These are phyloP conservation scores for Suillus subalutaceus DNA, from an alignment of 768 basidiomycete genomes.

Conservation along the genomic window DNA sequence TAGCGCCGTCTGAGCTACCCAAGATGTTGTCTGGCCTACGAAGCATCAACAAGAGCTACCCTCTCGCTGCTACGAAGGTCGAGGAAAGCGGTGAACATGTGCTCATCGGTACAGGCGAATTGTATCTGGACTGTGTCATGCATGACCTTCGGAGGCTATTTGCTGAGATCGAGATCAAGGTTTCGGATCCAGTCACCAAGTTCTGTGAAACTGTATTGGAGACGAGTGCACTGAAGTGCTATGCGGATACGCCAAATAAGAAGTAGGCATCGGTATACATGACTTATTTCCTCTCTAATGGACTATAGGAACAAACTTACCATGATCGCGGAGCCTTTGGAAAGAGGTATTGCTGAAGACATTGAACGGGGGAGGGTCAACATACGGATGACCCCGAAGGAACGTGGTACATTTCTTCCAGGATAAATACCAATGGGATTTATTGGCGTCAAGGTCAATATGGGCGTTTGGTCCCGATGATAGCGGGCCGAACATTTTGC, in stretches of 20 bases:
- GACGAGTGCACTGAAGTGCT: slow-evolving; percentile 97
- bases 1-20: slow-evolving; percentile 94
- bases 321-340: slow-evolving; percentile 98
- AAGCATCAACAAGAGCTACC: slow-evolving; percentile 98
- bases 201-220: slow-evolving; percentile 99
- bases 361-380: slow-evolving; percentile 91
- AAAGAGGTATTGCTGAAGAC: slow-evolving; percentile 94
- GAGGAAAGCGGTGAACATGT: slow-evolving; percentile 99
- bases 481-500: slow-evolving; percentile 86
- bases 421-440: slow-evolving; percentile 97
- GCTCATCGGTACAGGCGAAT: slow-evolving; percentile 93
- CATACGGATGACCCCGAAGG: slow-evolving; percentile 94
- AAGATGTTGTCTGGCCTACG: slow-evolving; percentile 98
- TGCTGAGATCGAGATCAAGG: slow-evolving; percentile 99
- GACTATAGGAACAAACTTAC: slow-evolving; percentile 88
- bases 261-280: slow-evolving; percentile 58
- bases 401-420: slow-evolving; percentile 95
- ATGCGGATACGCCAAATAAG: slow-evolving; percentile 99
- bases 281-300: slow-evolving; percentile 11
- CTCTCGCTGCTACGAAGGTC: slow-evolving; percentile 91
- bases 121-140: slow-evolving; percentile 96
- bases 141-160: slow-evolving; percentile 92
- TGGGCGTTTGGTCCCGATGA: slow-evolving; percentile 99
- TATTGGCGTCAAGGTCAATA: slow-evolving; percentile 95
- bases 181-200: slow-evolving; percentile 97